Base-by-base conservation (phyloP, 352 stramenopile species). In the Phytophthora cactorum region DNA sequence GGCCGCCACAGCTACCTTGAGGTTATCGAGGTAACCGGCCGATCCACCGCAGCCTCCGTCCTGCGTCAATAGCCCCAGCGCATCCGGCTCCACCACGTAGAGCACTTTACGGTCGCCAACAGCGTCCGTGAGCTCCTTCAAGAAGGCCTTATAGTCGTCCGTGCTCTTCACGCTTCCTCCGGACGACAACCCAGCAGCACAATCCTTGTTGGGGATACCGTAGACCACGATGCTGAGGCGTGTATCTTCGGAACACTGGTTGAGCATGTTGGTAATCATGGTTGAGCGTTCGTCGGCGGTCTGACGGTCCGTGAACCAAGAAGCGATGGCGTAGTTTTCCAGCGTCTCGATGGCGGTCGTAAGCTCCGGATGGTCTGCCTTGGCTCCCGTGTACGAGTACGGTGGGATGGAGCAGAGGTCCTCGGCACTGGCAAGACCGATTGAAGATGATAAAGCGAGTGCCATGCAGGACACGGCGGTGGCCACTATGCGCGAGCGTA, bases 131-230 rank as follows among this genome's bases (percentile, higher is more conserved):
- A 93, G 67, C 12, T 66, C 60, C 31, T 62, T 49, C 3, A 93
- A 15, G 53, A 89, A 93, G 28, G 50, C 25, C 52, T 70, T 58
- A 57, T 93, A 93, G 50, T 78, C 63, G 0, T 56, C 72, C 0
- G 74, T 70, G 47, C 70, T 88, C 29, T 65, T 66, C 38, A 88
- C 77, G 11, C 54, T 75, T 25, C 72, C 72, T 0, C 44, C 70
- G 0, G 61, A 74, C 51, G 85, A 93, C 22, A 78, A 78, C 2
- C 70, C 68, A n/a, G 70, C 74, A 25, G 70, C 63, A 56, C 86
- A 94, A 60, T 94, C 86, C 66, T 94, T 94, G 65, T 84, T 83
- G 31, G 86, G 86, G 38, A 94, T 69, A 12, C 79, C 86, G 54
- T 94, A 92, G 4, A 94, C 81, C 9, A 88, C 77, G 44, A 93